A percentile compares a stretch with the other conserved stretches of the same genome.
phyloP scores from a whole-genome alignment of 495 filamentous ascomycete genomes.

The Peziza echinospora region DNA sequence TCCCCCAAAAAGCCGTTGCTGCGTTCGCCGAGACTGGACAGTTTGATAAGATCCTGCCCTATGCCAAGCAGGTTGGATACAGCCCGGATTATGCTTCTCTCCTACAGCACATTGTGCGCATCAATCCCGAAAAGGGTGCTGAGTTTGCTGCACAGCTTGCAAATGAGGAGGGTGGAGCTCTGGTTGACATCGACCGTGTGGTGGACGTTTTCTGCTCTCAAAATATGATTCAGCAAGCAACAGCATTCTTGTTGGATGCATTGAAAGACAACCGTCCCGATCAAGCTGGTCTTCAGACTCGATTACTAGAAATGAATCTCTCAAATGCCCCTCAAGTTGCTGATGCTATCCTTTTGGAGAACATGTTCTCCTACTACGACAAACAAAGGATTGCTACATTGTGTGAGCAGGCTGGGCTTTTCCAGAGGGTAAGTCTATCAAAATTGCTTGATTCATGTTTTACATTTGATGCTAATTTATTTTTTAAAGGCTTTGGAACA shows the following conservation, averaged over 20 bases:
- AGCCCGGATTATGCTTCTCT: conserved; percentile 79
- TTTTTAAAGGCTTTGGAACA: conserved; percentile 51
- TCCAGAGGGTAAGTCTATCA: conserved; percentile 35
- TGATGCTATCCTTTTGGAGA: conserved; percentile 88
- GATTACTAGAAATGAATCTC: conserved; percentile 93
- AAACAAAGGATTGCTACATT: conserved; percentile 64
- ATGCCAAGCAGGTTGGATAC: conserved; percentile 62
- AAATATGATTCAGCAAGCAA: conserved; percentile 92
- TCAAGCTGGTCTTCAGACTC: conserved; percentile 79
- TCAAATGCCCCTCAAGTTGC: conserved; percentile 91
- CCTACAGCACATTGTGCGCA: conserved; percentile 73
- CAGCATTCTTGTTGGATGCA: conserved; percentile 86
- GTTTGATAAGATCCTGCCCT: conserved; percentile 86
- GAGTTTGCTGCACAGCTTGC: conserved; percentile 82
- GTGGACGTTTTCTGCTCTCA: conserved; percentile 95
- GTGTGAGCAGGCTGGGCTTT: conserved; percentile 75
- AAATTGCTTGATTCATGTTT: not conserved
- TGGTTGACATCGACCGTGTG: conserved; percentile 84
- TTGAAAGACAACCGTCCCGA: conserved; percentile 86
- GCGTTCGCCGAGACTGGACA: conserved; percentile 88
- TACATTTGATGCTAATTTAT: conserved; percentile 14
- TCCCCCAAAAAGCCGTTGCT: conserved; percentile 78
- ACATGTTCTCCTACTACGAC: conserved; percentile 95
- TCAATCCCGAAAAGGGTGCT: conserved; percentile 82
- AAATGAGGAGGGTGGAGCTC: conserved; percentile 58